phyloP scores from a whole-genome alignment of 768 basidiomycete genomes.

The Leccinum rimulosum region DNA sequence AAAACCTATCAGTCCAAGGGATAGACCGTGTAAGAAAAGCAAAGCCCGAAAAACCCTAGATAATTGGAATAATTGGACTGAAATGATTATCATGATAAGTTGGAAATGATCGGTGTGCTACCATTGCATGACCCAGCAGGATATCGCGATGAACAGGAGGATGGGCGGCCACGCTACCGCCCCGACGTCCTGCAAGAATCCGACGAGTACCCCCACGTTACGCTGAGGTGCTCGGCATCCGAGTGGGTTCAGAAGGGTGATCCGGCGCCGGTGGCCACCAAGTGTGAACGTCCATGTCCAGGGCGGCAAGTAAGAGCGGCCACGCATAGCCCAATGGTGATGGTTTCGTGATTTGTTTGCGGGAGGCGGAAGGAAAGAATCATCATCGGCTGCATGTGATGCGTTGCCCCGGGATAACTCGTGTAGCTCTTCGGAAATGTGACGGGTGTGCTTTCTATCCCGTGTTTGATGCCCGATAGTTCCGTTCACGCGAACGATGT shows the following conservation, averaged over 20 bases:
- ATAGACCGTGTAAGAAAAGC: neutral
- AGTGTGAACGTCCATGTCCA: constrained; percentile 29
- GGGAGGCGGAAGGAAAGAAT: constrained; percentile 19
- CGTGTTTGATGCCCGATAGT: constrained; percentile 5
- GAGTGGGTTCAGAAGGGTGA: constrained; percentile 22
- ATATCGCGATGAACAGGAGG: constrained; percentile 28
- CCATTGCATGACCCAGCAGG: constrained; percentile 34
- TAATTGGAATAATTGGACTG: neutral
- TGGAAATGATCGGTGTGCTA: constrained; percentile 9
- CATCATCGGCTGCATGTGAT: constrained; percentile 3
- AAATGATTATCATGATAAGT: neutral
- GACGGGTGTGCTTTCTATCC: constrained; percentile 9
- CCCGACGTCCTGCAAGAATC: constrained; percentile 30
- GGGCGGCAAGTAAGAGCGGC: constrained; percentile 12
- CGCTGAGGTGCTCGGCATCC: constrained; percentile 12
- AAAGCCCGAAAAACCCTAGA: neutral
- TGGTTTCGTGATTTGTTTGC: constrained; percentile 11
- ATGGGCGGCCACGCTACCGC: constrained; percentile 39
- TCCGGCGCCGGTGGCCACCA: constrained; percentile 22
- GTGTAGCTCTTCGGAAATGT: constrained; percentile 6
- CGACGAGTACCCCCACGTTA: constrained; percentile 28
- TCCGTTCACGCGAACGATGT: constrained; percentile 17
- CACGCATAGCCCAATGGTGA: constrained; percentile 3
- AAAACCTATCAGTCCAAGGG: neutral
- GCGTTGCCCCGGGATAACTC: constrained; percentile 10